Conservation (phyloP, 2,329 filamentous ascomycete genomes). For the Colletotrichum tabaci region DNA sequence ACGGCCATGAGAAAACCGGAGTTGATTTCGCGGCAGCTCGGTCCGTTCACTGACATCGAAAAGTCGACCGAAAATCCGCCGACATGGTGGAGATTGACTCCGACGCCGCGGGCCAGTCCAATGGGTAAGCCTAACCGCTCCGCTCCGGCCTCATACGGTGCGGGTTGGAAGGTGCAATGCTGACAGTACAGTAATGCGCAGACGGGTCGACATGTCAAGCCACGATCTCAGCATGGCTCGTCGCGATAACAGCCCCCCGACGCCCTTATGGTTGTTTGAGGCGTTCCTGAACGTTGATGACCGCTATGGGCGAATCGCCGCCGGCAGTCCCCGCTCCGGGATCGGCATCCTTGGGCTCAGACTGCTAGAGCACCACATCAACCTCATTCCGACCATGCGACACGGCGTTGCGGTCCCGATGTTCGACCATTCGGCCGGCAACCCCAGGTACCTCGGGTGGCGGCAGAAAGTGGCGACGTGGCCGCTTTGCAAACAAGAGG, state of each 20-base stretch:
- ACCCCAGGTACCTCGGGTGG: conserved; percentile 45
- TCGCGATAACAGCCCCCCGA: not conserved
- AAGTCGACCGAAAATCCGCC: not conserved
- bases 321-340: conserved; percentile 45
- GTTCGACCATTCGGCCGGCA: conserved; percentile 39
- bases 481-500: conserved; percentile 48
- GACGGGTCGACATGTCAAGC: conserved; percentile 43
- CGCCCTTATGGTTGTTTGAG: conserved; percentile 32
- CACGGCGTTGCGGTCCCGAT: conserved; percentile 49
- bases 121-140: conserved; percentile 18
- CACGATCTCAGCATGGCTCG: conserved; percentile 44
- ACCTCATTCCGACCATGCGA: conserved; percentile 47
- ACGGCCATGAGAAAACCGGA: conserved; percentile 19
- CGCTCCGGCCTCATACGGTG: not conserved
- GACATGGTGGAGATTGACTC: conserved; percentile 37
- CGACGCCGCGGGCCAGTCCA: conserved; percentile 12
- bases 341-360: conserved; percentile 48
- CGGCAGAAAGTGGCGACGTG: conserved; percentile 52
- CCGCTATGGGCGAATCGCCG: conserved; percentile 51
- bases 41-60: conserved; percentile 23
- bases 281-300: conserved; percentile 40
- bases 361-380: conserved; percentile 50
- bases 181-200: conserved; percentile 12
- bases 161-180: not conserved
- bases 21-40: conserved; percentile 6